A percentile compares a stretch with the other conserved stretches of the same genome.
Evolutionary conservation across 257 asterid species (phyloP).

Genomic region (Lavandula angustifolia): DNA sequence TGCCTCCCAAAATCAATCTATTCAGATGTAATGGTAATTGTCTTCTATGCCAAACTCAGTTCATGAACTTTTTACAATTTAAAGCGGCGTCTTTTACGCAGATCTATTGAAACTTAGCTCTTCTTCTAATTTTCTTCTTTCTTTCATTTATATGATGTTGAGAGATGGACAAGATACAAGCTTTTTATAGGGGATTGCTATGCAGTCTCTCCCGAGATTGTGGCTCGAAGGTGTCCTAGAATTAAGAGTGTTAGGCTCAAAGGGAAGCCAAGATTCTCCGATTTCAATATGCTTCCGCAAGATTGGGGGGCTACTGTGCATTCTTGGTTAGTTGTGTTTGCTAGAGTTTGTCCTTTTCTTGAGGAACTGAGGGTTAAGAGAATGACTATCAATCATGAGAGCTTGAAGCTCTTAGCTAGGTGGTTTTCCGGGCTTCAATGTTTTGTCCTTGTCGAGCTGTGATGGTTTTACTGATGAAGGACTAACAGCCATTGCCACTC

Average conservation of each 20-base stretch:
- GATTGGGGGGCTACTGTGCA: slow-evolving; percentile 82
- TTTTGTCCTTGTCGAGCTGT: slow-evolving; percentile 67
- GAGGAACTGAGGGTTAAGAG: slow-evolving; percentile 83
- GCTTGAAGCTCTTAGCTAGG: slow-evolving; percentile 74
- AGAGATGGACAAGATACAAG: slow-evolving; percentile 75
- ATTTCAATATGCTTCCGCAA: slow-evolving; percentile 65
- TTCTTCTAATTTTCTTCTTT: no score
- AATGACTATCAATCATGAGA: slow-evolving; percentile 69
- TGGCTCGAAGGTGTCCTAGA: slow-evolving; percentile 64
- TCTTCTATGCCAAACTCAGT: no score
- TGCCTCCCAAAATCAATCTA: no score
- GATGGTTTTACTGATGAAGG: slow-evolving; percentile 80
- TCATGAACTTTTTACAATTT: no score
- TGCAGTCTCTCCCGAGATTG: slow-evolving; percentile 76
- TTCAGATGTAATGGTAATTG: no score
- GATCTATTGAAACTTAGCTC: no score
- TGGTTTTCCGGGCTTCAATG: slow-evolving; percentile 67
- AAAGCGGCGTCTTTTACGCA: no score
- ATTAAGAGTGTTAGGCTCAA: slow-evolving; percentile 68
- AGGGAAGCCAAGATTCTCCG: slow-evolving; percentile 80
- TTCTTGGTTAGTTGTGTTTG: slow-evolving; percentile 64
- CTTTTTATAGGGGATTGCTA: slow-evolving; percentile 79
- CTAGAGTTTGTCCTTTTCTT: slow-evolving; percentile 67
- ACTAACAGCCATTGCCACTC: slow-evolving; percentile 60
- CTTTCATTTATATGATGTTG: slow-evolving; percentile 80